A percentile compares a stretch with the other conserved stretches of the same genome.
phyloP scores from a whole-genome alignment of 2,329 filamentous ascomycete genomes.

The Stromatinia cepivora region DNA sequence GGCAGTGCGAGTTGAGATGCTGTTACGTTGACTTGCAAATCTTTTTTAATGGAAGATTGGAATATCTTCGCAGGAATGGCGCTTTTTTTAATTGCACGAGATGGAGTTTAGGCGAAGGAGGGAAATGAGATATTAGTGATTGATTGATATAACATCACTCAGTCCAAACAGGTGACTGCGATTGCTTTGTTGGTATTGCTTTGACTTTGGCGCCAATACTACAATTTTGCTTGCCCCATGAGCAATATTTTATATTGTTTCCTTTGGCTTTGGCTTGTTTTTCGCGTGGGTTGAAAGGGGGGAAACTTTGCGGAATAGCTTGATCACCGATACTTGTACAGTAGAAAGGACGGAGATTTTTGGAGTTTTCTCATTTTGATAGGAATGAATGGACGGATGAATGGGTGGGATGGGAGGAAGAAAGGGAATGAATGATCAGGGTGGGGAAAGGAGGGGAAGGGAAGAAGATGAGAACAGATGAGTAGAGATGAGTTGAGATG shows the following conservation, averaged over 20 bases:
- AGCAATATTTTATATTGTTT: neutral
- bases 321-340: slow-evolving; percentile 16
- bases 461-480: neutral
- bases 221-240: slow-evolving; percentile 2
- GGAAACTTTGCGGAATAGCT: slow-evolving; percentile 9
- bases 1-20: slow-evolving; percentile 17
- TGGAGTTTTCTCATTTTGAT: neutral
- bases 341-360: slow-evolving; percentile 8
- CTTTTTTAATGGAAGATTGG: slow-evolving; percentile 4
- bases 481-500: slow-evolving; percentile 8
- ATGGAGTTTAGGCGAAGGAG: slow-evolving; percentile 19
- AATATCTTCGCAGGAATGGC: slow-evolving; percentile 14
- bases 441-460: neutral
- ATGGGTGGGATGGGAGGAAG: neutral
- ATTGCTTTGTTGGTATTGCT: slow-evolving; percentile 11
- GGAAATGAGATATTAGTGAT: slow-evolving; percentile 1
- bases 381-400: neutral
- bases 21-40: slow-evolving; percentile 4
- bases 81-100: slow-evolving; percentile 17
- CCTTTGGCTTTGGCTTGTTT: slow-evolving; percentile 6
- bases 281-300: slow-evolving; percentile 7
- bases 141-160: slow-evolving; percentile 11
- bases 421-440: neutral
- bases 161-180: neutral
- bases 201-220: neutral